A percentile compares a stretch with the other conserved stretches of the same genome.
Evolutionary conservation across 2,329 filamentous ascomycete species (phyloP).

Genomic region (Penicillium sp.): DNA sequence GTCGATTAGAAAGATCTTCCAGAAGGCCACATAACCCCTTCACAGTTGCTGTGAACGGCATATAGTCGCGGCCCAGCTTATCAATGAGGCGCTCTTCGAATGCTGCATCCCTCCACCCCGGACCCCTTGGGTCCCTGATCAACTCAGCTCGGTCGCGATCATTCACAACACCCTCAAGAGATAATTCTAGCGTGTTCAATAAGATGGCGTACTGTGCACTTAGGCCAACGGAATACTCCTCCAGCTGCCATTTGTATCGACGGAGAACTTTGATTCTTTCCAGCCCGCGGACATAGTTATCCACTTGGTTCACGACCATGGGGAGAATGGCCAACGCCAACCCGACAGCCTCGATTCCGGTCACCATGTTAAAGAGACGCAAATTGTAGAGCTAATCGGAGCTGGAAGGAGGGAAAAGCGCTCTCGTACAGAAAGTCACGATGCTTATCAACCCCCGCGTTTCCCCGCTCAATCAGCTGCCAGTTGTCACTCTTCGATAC

Average conservation of each 20-base stretch:
- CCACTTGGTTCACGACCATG: conserved; percentile 24
- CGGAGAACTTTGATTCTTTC: conserved; percentile 15
- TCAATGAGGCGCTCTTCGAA: neutral
- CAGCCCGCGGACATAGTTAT: conserved; percentile 19
- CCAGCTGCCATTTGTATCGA: conserved; percentile 14
- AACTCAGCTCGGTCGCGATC: conserved; percentile 6
- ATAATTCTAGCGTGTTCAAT: conserved; percentile 7
- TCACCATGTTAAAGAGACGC: neutral
- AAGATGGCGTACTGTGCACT: conserved; percentile 10
- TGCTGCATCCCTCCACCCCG: neutral
- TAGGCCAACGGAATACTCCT: conserved; percentile 4
- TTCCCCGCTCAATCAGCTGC: too few relatives aligned
- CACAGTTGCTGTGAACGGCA: too few relatives aligned
- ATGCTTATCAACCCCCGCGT: too few relatives aligned
- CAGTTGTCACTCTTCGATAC: too few relatives aligned
- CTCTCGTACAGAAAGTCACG: too few relatives aligned
- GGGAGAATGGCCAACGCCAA: conserved; percentile 23
- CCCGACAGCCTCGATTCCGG: conserved; percentile 15
- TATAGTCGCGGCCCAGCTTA: conserved; percentile 7
- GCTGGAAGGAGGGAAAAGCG: too few relatives aligned
- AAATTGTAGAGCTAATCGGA: too few relatives aligned
- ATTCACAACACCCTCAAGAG: conserved; percentile 7
- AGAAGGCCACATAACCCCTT: too few relatives aligned
- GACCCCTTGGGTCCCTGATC: conserved; percentile 1
- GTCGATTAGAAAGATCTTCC: too few relatives aligned